Base-by-base conservation (phyloP, 495 filamentous ascomycete species). In the Acidiella bohemica region DNA sequence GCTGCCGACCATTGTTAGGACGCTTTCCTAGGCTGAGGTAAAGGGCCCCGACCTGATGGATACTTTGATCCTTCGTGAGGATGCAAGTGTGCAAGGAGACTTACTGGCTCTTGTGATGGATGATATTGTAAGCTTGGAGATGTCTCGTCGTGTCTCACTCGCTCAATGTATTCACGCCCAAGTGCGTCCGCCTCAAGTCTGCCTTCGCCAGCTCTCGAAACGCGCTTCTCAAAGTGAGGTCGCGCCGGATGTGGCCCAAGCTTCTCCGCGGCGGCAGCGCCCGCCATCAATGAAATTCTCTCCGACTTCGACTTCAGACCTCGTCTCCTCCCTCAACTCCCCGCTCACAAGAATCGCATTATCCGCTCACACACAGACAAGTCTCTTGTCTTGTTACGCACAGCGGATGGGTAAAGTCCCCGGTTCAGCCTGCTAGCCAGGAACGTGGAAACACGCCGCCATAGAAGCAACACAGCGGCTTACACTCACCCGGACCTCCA, bases 401-500 rank as follows among this genome's bases (percentile, higher is more conserved):
- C 44, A 56, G 84, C 84, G 94, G 93, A 82, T 84, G 90, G 88
- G 90, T 85, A 97, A 97, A 97, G 90, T 97, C 90, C 90, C 87
- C 90, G 88, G 90, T 72, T 72, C 73, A 65, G 65, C 43, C 50
- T 16, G 2, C 26, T 36, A 39, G 49, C 36, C 53, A 53, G 64
- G 72, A 71, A 54, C 69, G 82, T 84, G 84, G 81, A 92, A 92
- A 94, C 82, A 83, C 83, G 80, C 83, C 85, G 83, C 84, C 85
- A 90, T 83, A 94, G 76, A 93, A 93, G 84, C 84, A 92, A 62
- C 76, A 73, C 74, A 71, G 75, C 78, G 73, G 70, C 72, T 76
- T 57, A 72, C 30, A 41, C 51, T 61, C 64, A 62, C 44, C 44
- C 34, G 7, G n/a, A 58, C 55, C 53, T 68, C 63, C 60, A 59